Conservation (phyloP, 345 rosid species). For the Populus alba region DNA sequence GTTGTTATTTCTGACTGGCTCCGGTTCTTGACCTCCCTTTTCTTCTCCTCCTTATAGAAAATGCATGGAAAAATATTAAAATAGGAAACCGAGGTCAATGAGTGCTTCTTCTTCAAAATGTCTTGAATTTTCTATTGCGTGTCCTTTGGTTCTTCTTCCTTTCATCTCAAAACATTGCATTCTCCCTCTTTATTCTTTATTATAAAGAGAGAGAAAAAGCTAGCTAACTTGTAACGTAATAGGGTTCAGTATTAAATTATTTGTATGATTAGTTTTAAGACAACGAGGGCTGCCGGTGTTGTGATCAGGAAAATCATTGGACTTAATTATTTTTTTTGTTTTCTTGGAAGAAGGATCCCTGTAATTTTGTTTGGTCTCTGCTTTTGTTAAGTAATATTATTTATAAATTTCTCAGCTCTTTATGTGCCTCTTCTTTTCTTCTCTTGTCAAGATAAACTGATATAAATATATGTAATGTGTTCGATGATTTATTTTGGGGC, state of each 20-base stretch:
- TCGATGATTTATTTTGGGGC: not conserved
- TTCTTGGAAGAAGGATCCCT: not conserved
- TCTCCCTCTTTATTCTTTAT: not conserved
- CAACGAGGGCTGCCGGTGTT: not conserved
- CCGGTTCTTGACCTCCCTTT: constrained; percentile 46
- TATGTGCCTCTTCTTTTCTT: not conserved
- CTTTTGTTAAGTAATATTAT: not conserved
- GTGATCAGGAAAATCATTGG: constrained; percentile 7
- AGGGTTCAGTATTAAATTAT: not conserved
- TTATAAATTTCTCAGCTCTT: too few relatives aligned
- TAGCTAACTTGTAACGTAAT: constrained; percentile 24
- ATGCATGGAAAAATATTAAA: constrained; percentile 15
- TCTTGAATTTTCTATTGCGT: constrained; percentile 17
- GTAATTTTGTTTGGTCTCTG: too few relatives aligned
- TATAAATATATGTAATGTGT: too few relatives aligned
- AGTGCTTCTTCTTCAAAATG: constrained; percentile 29
- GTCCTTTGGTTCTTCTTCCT: constrained; percentile 28
- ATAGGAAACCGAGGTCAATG: constrained; percentile 46
- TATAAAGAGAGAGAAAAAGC: not conserved
- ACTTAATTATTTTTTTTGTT: too few relatives aligned
- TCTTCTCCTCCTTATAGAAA: constrained; percentile 17
- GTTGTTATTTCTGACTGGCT: constrained; percentile 65
- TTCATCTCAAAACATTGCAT: constrained; percentile 2
- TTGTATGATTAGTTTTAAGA: not conserved
- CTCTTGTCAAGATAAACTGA: not conserved